These are phyloP conservation scores for Paramecium sonneborni DNA, from an alignment of 73 alveolate genomes.

Conservation along the genomic window DNA sequence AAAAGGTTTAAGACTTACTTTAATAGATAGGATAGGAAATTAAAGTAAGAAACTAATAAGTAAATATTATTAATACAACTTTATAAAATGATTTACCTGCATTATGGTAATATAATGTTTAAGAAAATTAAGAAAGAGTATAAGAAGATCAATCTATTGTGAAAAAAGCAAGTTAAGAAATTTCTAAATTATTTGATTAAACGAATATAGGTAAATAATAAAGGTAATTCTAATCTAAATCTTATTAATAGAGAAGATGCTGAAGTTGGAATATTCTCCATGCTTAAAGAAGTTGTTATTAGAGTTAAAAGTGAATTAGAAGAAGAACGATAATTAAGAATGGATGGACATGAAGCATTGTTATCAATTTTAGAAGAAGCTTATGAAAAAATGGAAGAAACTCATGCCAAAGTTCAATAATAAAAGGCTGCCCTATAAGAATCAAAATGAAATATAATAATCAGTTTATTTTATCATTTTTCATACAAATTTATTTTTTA, in stretches of 20 bases:
- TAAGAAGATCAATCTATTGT: neutral
- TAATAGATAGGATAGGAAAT: neutral
- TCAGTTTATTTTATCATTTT: neutral
- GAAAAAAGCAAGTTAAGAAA: conserved; percentile 10
- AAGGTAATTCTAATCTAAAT: neutral
- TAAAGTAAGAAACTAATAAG: neutral
- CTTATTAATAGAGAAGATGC: conserved; percentile 4
- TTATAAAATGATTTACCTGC: neutral
- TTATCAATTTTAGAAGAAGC: conserved; percentile 24
- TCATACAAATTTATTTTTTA: neutral
- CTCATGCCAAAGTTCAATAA: neutral
- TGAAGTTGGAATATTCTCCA: neutral
- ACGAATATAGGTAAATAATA: neutral
- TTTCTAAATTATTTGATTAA: neutral
- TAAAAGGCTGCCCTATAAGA: neutral
- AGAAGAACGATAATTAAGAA: conserved; percentile 31
- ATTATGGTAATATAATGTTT: neutral
- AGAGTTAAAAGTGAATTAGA: conserved; percentile 49
- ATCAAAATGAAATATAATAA: neutral
- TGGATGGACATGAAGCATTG: conserved; percentile 53
- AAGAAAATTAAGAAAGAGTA: conserved; percentile 16
- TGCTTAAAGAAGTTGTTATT: conserved; percentile 39
- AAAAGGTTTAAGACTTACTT: neutral
- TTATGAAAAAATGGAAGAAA: conserved; percentile 35
- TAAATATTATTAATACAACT: neutral